Evolutionary conservation across 208 protist species (phyloP).

Genomic region (Paratrypanosoma confusum): DNA sequence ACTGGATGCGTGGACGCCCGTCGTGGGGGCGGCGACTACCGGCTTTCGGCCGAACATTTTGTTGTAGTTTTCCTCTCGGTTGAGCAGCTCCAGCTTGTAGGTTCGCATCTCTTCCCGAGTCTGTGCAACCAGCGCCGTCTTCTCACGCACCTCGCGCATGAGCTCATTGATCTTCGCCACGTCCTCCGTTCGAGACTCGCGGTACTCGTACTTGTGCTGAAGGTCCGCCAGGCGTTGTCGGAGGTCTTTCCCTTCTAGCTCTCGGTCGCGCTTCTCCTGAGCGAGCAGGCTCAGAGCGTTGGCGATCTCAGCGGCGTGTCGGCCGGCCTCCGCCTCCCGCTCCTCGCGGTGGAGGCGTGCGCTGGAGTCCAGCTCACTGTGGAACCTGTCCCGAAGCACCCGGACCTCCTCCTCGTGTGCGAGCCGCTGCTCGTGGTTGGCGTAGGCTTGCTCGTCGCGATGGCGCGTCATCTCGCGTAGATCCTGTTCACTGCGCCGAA

Average conservation of each 20-base stretch:
- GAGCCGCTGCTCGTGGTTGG: slow-evolving; percentile 17
- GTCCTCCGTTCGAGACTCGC: slow-evolving; percentile 83
- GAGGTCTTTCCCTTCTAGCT: background rate
- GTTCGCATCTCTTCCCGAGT: slow-evolving; percentile 81
- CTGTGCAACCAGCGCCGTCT: slow-evolving; percentile 65
- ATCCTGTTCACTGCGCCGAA: too few relatives aligned
- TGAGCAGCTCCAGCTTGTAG: slow-evolving; percentile 91
- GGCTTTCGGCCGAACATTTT: slow-evolving; percentile 84
- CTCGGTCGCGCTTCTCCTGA: background rate
- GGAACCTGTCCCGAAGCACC: slow-evolving; percentile 33
- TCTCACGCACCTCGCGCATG: slow-evolving; percentile 56
- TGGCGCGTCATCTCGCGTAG: background rate
- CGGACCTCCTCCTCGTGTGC: slow-evolving; percentile 20
- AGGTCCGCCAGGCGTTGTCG: slow-evolving; percentile 27
- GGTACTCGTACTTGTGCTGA: slow-evolving; percentile 83
- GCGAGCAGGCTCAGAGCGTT: too few relatives aligned
- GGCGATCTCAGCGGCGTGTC: background rate
- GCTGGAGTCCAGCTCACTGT: too few relatives aligned
- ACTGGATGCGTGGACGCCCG: too few relatives aligned
- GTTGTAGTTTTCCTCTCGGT: slow-evolving; percentile 93
- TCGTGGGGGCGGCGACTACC: slow-evolving; percentile 17
- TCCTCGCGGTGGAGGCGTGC: too few relatives aligned
- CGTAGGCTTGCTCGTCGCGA: background rate
- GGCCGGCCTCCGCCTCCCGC: too few relatives aligned
- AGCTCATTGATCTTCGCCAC: slow-evolving; percentile 82